These are phyloP conservation scores for Yamadazyma kanchanaburiensis DNA, from an alignment of 1,139 yeast species.

Conservation along the genomic window DNA sequence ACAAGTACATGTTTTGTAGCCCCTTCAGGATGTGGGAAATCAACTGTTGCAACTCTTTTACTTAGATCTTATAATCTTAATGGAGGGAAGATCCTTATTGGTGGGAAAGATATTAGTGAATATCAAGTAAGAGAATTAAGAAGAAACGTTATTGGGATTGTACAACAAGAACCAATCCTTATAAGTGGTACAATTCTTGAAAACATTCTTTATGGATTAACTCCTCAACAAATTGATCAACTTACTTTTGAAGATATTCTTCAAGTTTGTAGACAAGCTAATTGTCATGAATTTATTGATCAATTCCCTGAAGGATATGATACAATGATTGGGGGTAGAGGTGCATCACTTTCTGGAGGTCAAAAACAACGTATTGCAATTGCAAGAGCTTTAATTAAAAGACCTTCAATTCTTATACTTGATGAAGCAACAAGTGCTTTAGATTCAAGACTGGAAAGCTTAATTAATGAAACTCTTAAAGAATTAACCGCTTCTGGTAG, in stretches of 20 bases:
- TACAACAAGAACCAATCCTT: conserved; percentile 84
- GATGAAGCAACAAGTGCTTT: conserved; percentile 83
- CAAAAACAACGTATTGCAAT: conserved; percentile 88
- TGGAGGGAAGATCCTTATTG: conserved; percentile 61
- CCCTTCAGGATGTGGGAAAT: conserved; percentile 89
- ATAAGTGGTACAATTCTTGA: conserved; percentile 78
- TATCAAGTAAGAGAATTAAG: conserved; percentile 72
- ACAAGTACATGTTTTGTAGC: conserved; percentile 89
- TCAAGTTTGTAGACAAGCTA: conserved; percentile 47
- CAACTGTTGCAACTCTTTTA: conserved; percentile 73
- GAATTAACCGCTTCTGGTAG: conserved; percentile 55
- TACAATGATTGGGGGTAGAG: conserved; percentile 53
- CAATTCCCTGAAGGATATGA: conserved; percentile 53
- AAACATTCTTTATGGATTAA: conserved; percentile 74
- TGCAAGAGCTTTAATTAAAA: conserved; percentile 72
- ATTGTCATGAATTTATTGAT: conserved; percentile 52
- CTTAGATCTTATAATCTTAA: conserved; percentile 63
- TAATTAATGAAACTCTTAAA: conserved; percentile 58
- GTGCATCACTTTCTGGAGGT: conserved; percentile 73
- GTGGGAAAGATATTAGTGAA: conserved; percentile 61
- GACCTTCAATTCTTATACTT: conserved; percentile 58
- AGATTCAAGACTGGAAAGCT: conserved; percentile 69
- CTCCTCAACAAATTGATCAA: conserved; percentile 44
- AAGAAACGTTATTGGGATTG: conserved; percentile 68
- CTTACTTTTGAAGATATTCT: conserved; percentile 40